phyloP scores from a whole-genome alignment of 2,329 filamentous ascomycete species.

The Fusarium cyanostomum region DNA sequence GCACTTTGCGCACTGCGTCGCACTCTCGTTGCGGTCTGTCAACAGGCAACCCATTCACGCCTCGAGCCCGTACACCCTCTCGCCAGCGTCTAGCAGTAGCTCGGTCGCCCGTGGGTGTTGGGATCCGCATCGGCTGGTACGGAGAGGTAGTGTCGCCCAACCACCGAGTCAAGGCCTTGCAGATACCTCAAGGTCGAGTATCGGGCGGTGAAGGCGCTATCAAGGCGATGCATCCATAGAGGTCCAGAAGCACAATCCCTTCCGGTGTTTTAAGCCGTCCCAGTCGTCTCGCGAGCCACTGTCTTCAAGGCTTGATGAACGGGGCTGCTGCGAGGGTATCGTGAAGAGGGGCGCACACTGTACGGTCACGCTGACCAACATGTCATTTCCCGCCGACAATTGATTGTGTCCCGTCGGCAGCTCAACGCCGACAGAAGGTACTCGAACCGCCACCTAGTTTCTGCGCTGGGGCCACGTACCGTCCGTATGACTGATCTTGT shows the following conservation, averaged over 20 bases:
- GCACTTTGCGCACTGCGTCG: conserved; percentile 28
- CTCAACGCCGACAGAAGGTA: conserved; percentile 32
- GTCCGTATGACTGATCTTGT: conserved; percentile 25
- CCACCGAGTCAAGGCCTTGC: not conserved
- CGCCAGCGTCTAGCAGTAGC: conserved; percentile 19
- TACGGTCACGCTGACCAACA: conserved; percentile 42
- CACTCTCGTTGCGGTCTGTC: conserved; percentile 18
- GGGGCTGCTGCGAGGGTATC: not conserved
- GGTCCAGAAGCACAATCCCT: conserved; percentile 33
- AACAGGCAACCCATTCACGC: conserved; percentile 36
- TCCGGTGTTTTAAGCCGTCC: conserved; percentile 27
- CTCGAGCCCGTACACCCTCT: conserved; percentile 39
- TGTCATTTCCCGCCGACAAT: conserved; percentile 39
- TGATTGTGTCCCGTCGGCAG: conserved; percentile 15
- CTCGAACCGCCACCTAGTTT: conserved; percentile 37
- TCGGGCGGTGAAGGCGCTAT: conserved; percentile 39
- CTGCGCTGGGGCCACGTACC: conserved; percentile 34
- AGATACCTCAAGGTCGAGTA: conserved; percentile 35
- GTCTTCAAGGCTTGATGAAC: not conserved
- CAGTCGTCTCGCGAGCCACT: conserved; percentile 1
- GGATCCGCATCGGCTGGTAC: conserved; percentile 38
- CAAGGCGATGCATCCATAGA: conserved; percentile 29
- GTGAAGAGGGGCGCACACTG: conserved; percentile 18
- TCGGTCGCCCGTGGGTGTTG: conserved; percentile 31
- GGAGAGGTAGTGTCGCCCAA: conserved; percentile 19